phyloP scores from a whole-genome alignment of 352 stramenopile species.

The Globisporangium alternatum region DNA sequence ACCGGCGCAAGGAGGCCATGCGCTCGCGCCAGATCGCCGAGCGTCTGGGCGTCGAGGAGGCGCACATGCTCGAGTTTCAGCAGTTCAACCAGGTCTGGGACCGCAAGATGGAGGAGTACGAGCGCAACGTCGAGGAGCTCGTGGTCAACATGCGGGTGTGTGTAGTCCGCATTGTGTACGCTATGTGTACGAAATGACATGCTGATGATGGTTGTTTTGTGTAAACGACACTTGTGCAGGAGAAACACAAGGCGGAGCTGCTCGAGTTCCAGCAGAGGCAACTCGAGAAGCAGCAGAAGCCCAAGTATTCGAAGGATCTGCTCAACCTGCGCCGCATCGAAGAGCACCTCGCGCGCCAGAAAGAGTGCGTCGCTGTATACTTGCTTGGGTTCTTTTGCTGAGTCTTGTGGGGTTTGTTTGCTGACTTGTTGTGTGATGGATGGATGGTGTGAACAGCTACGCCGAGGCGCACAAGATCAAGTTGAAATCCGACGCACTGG shows the following conservation, averaged over 20 bases:
- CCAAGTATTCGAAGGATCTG: constrained; percentile 94
- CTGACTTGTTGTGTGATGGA: background rate
- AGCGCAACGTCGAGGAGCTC: constrained; percentile 89
- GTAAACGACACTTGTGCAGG: constrained; percentile 33
- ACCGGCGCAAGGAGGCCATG: constrained; percentile 93
- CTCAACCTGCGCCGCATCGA: constrained; percentile 93
- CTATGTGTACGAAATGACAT: background rate
- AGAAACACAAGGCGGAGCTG: constrained; percentile 85
- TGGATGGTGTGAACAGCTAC: constrained; percentile 50
- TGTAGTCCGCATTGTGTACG: background rate
- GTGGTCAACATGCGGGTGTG: constrained; percentile 87
- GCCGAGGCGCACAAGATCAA: constrained; percentile 96
- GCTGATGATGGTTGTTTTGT: background rate
- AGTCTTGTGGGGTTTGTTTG: background rate
- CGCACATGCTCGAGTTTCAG: constrained; percentile 98
- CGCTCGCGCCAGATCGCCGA: constrained; percentile 94
- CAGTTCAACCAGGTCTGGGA: constrained; percentile 97
- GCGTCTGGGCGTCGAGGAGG: constrained; percentile 93
- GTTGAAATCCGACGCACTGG: constrained; percentile 91
- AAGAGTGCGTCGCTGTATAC: constrained; percentile 46
- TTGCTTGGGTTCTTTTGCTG: background rate
- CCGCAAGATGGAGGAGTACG: constrained; percentile 95
- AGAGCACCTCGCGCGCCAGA: constrained; percentile 89
- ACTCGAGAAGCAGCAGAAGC: constrained; percentile 88
- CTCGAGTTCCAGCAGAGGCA: constrained; percentile 93